Evolutionary conservation across 257 asterid species (phyloP), one percentile per base, ranked within the genome.

Genomic region (Phtheirospermum japonicum): DNA sequence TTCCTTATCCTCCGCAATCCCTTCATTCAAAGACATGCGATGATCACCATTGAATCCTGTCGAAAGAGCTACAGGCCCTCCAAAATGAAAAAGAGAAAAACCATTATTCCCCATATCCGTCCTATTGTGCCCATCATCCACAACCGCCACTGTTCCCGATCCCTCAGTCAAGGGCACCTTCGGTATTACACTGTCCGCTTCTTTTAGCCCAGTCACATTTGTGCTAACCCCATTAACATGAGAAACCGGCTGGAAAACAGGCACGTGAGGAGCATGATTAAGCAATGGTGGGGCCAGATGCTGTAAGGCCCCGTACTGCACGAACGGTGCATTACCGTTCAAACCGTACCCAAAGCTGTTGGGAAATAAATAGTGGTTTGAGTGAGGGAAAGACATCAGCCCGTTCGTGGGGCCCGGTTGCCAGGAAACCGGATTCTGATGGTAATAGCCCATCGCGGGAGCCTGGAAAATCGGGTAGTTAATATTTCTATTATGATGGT

Each of bases 21-120:
- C 87, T 72, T 80, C 89, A 60, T 76, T 71, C 74, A 73, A 37
- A 60, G 80, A 53, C 51, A 54, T 59, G 55, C 79, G 82, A 76
- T 83, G 82, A 76, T 83, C 86, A 0, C 83, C 71, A 63, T 79
- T 73, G 46, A 71, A 76, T 57, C 95, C 94, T 6, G 89, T 70
- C 9, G 95, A 81, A 74, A 82, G 76, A 71, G 82, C 95, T 28
- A 85, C 88, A 23, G 97, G 97, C 34, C 95, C 92, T 45, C 95
- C 95, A 73, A 81, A 87, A 77, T 89, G 97, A 80, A 93, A 93
- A 61, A 93, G 96, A 58, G 99, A 93, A 83, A 93, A 89, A 59
- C 83, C 94, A 36, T 80, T 73, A 52, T 70, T 79, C 58, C 67
- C 80, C 32, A 32, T 61, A 19, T 68, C 85, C 63, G 67, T 33